Evolutionary conservation across 139 green algal genomes (phyloP).

Genomic region (Picochlorum sp.): DNA sequence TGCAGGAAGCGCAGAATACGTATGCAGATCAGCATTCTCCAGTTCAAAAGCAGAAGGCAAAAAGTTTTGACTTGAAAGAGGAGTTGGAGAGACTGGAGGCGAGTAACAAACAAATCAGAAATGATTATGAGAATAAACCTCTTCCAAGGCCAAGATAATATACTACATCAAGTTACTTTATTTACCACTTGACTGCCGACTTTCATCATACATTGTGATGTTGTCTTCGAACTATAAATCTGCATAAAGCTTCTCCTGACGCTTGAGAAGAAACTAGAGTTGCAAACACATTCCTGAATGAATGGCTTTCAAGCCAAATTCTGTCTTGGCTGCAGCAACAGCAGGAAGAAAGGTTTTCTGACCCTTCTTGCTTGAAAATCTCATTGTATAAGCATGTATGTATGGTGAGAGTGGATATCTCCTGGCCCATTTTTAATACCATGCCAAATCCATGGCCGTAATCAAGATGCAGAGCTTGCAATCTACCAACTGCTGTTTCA

Average conservation of each 20-base stretch:
- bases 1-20: slow-evolving; percentile 19
- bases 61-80: slow-evolving; percentile 23
- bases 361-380: slow-evolving; percentile 14
- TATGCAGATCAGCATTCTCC: slow-evolving; percentile 13
- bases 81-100: slow-evolving; percentile 8
- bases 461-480: slow-evolving; percentile 22
- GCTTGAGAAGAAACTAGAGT: background rate
- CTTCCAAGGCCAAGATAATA: background rate
- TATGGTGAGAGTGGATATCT: slow-evolving; percentile 15
- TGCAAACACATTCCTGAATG: background rate
- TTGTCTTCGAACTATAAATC: slow-evolving; percentile 1
- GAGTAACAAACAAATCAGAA: background rate
- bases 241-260: background rate
- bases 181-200: too few relatives aligned
- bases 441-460: slow-evolving; percentile 19
- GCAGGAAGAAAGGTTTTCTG: slow-evolving; percentile 11
- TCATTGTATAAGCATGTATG: slow-evolving; percentile 20
- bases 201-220: too few relatives aligned
- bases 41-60: slow-evolving; percentile 22
- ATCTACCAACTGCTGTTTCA: background rate
- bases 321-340: slow-evolving; percentile 29
- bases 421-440: background rate
- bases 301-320: background rate
- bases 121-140: background rate
- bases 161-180: too few relatives aligned